These are phyloP conservation scores for Leccinum holopus DNA, from an alignment of 1,284 basidiomycete genomes.

Conservation along the genomic window DNA sequence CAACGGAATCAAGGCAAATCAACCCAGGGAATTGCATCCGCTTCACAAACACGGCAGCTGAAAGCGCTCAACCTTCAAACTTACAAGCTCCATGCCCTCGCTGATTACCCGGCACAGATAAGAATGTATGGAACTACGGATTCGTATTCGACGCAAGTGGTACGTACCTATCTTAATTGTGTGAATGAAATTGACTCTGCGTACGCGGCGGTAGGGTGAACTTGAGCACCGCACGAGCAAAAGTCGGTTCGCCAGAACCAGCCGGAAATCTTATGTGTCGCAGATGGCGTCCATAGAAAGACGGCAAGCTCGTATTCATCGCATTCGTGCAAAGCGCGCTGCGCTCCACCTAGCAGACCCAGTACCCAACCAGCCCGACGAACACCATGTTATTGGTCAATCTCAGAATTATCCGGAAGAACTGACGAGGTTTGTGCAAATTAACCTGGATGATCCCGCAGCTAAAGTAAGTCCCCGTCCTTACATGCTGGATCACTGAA, in stretches of 20 bases:
- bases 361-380: background rate
- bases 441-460: background rate
- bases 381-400: slow-evolving; percentile 19
- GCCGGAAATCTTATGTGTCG: background rate
- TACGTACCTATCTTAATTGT: background rate
- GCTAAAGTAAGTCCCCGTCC: background rate
- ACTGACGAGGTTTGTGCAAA: slow-evolving; percentile 17
- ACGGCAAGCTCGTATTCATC: background rate
- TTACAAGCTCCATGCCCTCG: background rate
- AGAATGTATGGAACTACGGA: background rate
- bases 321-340: background rate
- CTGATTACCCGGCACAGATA: background rate
- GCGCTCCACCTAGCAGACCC: background rate
- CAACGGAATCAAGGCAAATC: background rate
- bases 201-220: background rate
- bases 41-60: background rate
- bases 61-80: background rate
- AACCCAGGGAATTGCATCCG: background rate
- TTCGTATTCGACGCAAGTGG: too few species aligned
- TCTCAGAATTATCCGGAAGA: slow-evolving; percentile 13
- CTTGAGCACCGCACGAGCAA: background rate
- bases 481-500: too few species aligned
- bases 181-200: too few species aligned
- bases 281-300: background rate
- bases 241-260: background rate